Evolutionary conservation across 2,329 filamentous ascomycete genomes (phyloP).

Genomic region (Shiraia bambusicola): DNA sequence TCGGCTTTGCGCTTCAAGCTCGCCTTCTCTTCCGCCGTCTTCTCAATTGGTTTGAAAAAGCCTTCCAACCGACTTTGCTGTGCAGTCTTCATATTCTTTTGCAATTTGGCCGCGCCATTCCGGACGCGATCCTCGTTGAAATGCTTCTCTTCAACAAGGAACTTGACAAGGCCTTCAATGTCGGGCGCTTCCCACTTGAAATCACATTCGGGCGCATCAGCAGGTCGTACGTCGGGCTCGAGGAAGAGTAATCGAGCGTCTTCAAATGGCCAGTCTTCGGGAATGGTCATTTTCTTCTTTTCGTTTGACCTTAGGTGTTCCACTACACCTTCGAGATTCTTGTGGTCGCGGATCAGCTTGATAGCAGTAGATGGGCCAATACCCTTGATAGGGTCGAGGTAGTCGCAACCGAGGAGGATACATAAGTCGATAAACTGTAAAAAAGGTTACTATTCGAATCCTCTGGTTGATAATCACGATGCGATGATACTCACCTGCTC

Average conservation of each 20-base stretch:
- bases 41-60: slow-evolving; percentile 92
- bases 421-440: slow-evolving; percentile 92
- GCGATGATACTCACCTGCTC: slow-evolving; percentile 63
- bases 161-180: slow-evolving; percentile 84
- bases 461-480: background rate
- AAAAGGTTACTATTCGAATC: slow-evolving; percentile 7
- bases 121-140: slow-evolving; percentile 95
- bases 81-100: slow-evolving; percentile 87
- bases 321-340: slow-evolving; percentile 82
- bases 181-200: slow-evolving; percentile 98
- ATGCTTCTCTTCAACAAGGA: slow-evolving; percentile 89
- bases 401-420: slow-evolving; percentile 96
- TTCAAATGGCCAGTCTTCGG: slow-evolving; percentile 94
- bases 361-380: slow-evolving; percentile 88
- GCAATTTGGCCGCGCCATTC: slow-evolving; percentile 71
- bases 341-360: slow-evolving; percentile 91
- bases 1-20: slow-evolving; percentile 90
- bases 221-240: slow-evolving; percentile 80
- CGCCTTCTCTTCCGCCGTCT: slow-evolving; percentile 82
- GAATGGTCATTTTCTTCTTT: slow-evolving; percentile 70
- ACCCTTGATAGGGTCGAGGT: slow-evolving; percentile 94
- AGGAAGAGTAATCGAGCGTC: slow-evolving; percentile 92
- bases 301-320: slow-evolving; percentile 75
- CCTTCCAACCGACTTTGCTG: slow-evolving; percentile 92
- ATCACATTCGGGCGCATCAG: slow-evolving; percentile 84